Evolutionary conservation across 805 yeast species (phyloP), one percentile per base, ranked within the genome.

Genomic region (Pichia nakasei): DNA sequence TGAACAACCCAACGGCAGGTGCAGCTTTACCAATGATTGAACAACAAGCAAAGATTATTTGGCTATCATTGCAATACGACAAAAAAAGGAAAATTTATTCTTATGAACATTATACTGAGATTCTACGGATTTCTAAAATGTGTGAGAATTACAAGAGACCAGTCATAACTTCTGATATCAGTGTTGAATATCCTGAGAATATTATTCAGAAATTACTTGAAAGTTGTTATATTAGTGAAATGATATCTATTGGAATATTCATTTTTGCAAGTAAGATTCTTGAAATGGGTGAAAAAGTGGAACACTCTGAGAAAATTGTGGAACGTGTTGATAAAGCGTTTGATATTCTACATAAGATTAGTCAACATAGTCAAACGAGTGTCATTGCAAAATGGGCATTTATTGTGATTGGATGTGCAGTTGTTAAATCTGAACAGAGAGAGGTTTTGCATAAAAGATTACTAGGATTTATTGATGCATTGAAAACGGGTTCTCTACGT

Each of bases 1-100:
- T 67, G 65, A 68, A 66, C 42, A 62, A 68, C 42, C 73, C 73
- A 2, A 62, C 68, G 4, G 52, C 64, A 42, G 73, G 73, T 2
- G 64, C 71, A 11, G 62, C 70, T 2, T 47, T 59, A 8, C 60
- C 62, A 13, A 62, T 63, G 21, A 64, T 66, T 48, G 71, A 67
- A 43, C 45, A 66, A n/a, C 50, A 64, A 21, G 68, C 70, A 8
- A 68, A 68, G 45, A 52, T 63, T 3, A 55, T 60, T 3, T 67
- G 65, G 65, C 44, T 67, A 13, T 57, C 63, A 9, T 39, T 64
- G 37, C 48, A 49, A 35, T 24, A 31, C 11, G 50, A 52, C 3
- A 31, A 35, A 7, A 22, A 38, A 6, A 41, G 52, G n/a, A n/a
- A n/a, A n/a, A n/a, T n/a, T n/a, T n/a, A n/a, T n/a, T n/a, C n/a